Evolutionary conservation across 768 basidiomycete genomes (phyloP).

Genomic region (Suillus americanus): DNA sequence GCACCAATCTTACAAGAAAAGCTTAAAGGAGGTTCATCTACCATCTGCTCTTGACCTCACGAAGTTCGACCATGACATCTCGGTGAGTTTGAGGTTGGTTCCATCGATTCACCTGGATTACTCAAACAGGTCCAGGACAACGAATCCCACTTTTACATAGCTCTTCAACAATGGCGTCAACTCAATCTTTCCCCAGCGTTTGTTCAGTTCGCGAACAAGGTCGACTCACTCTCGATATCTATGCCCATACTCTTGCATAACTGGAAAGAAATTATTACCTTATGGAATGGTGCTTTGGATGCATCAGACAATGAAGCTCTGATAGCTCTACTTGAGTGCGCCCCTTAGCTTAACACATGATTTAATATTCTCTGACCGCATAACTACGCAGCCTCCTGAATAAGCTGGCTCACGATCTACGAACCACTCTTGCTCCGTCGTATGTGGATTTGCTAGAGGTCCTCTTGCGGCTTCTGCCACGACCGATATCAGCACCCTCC

Average conservation of each 20-base stretch:
- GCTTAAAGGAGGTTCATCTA: conserved; percentile 68
- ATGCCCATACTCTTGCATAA: conserved; percentile 83
- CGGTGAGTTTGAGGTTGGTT: conserved; percentile 30
- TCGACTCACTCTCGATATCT: conserved; percentile 62
- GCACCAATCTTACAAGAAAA: conserved; percentile 74
- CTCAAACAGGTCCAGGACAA: conserved; percentile 51
- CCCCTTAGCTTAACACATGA: conserved; percentile 7
- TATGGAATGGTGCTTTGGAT: conserved; percentile 63
- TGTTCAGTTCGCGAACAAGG: conserved; percentile 63
- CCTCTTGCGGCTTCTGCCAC: conserved; percentile 57
- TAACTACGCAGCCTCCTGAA: conserved; percentile 59
- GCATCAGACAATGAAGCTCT: conserved; percentile 71
- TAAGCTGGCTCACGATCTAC: conserved; percentile 77
- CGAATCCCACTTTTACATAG: conserved; percentile 75
- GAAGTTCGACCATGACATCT: conserved; percentile 61
- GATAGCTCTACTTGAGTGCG: conserved; percentile 75
- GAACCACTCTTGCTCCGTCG: conserved; percentile 67
- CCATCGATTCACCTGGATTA: neutral
- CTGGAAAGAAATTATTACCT: conserved; percentile 63
- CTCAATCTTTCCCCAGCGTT: conserved; percentile 80
- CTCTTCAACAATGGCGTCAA: conserved; percentile 74
- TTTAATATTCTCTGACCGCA: conserved; percentile 13
- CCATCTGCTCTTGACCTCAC: conserved; percentile 60
- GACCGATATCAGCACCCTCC: conserved; percentile 56
- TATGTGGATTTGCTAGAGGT: conserved; percentile 56